Evolutionary conservation across 352 stramenopile species (phyloP), one percentile per base, ranked within the genome.

Genomic region (Hyphochytrium catenoides): DNA sequence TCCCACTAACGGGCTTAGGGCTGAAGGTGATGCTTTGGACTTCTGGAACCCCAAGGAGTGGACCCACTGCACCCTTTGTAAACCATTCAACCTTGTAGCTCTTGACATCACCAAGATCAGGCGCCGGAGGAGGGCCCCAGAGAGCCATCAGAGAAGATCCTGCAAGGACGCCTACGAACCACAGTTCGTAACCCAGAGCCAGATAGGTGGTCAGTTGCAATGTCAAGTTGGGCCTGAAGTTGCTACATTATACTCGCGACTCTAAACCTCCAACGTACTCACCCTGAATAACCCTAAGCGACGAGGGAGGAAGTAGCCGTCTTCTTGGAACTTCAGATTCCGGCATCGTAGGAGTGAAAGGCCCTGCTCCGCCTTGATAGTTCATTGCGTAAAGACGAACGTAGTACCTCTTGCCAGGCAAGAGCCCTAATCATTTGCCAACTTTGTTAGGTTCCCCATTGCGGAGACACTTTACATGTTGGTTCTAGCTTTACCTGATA

Each of bases 61-160:
- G 60, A 3, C 57, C 44, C 0, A 59, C 57, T 1, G 47, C 15
- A 4, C 48, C 54, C 32, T 59, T 54, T n/a, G 73, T 55, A 34
- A 57, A 81, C 69, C 66, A 78, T 39, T 84, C 66, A 9, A 84
- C 42, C 4, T 53, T 41, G 16, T 81, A 84, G 0, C 34, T 38
- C 0, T 39, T 35, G 29, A 66, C 26, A 14, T 24, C 23, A 8
- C 31, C 34, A 14, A 26, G 31, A 3, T 21, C 20, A 16, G 29
- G 33, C 6, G 9, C 18, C 3, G 57, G 47, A 15, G 58, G 41
- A n/a, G n/a, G n/a, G n/a, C n/a, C n/a, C n/a, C n/a, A n/a, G n/a
- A n/a, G n/a, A n/a, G n/a, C n/a, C n/a, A n/a, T n/a, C n/a, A n/a
- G n/a, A n/a, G n/a, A n/a, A n/a, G n/a, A n/a, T n/a, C n/a, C n/a